phyloP scores from a whole-genome alignment of 139 green algal species.

The Coelastrella sp. region DNA sequence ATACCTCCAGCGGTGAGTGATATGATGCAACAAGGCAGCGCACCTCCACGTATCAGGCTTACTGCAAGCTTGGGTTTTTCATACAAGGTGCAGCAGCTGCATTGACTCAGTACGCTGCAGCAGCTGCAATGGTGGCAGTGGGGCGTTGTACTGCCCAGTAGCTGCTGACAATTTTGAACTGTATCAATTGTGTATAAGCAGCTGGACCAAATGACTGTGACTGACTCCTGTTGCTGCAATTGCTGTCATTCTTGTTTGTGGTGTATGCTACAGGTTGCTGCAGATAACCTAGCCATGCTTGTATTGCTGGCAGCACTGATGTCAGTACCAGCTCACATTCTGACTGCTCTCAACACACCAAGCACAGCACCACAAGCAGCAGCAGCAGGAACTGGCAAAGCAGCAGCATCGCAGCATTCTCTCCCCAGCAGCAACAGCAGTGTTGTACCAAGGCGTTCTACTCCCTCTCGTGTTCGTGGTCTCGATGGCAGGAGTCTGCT shows the following conservation, averaged over 20 bases:
- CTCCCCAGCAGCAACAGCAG: not conserved
- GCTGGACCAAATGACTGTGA: not conserved
- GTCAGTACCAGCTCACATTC: constrained; percentile 49
- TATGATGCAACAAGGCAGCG: not conserved
- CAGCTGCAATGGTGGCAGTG: no score
- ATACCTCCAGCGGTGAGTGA: not conserved
- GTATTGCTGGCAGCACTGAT: constrained; percentile 72
- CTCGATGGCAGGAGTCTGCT: constrained; percentile 4
- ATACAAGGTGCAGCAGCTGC: no score
- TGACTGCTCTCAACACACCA: not conserved
- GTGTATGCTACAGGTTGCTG: constrained; percentile 63
- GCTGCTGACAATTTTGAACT: no score
- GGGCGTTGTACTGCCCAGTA: no score
- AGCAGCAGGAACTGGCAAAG: not conserved
- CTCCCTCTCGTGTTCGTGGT: no score
- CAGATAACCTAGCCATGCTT: constrained; percentile 86
- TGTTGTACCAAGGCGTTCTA: no score
- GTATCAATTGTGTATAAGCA: not conserved
- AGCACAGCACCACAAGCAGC: not conserved
- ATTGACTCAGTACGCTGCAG: no score
- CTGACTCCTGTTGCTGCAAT: not conserved
- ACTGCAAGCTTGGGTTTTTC: no score
- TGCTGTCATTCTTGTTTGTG: not conserved
- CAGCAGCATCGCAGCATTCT: not conserved
- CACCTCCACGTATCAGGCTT: no score